Evolutionary conservation across 148 eudicot species (phyloP).

Genomic region (Nepenthes mirabilis): DNA sequence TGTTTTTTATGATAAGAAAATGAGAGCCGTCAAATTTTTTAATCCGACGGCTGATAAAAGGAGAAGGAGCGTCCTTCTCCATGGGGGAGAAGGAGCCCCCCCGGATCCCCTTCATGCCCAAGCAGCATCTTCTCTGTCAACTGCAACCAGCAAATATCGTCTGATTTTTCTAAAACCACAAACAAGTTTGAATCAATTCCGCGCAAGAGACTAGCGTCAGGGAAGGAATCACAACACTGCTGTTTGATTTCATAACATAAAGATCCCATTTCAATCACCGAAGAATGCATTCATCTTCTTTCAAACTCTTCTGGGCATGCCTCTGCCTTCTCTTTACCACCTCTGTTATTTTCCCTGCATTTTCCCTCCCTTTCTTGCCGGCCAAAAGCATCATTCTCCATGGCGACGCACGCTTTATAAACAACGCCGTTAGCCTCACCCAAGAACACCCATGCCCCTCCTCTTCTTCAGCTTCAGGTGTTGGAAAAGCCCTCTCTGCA

Average conservation of each 20-base stretch:
- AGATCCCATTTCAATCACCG: not conserved
- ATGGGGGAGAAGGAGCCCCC: too few species aligned
- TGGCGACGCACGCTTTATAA: constrained; percentile 34
- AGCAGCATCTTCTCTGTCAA: too few species aligned
- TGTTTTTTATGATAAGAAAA: too few species aligned
- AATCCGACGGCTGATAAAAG: too few species aligned
- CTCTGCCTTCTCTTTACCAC: constrained; percentile 13
- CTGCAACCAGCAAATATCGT: too few species aligned
- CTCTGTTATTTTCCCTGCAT: constrained; percentile 5
- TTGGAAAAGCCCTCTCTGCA: constrained; percentile 36
- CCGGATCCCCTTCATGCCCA: too few species aligned
- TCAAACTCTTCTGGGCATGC: constrained; percentile 6
- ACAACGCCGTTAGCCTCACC: constrained; percentile 24
- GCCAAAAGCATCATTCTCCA: constrained; percentile 30
- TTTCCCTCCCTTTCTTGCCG: constrained; percentile 11
- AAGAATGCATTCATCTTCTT: not conserved
- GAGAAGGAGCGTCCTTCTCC: too few species aligned
- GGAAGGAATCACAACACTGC: too few species aligned
- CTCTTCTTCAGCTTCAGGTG: constrained; percentile 10
- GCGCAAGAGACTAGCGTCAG: too few species aligned
- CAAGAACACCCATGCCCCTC: constrained; percentile 12
- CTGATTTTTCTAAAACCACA: too few species aligned
- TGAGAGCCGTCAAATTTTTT: too few species aligned
- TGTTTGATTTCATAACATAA: not conserved
- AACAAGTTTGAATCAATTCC: too few species aligned